phyloP scores from a whole-genome alignment of 331 rosid genomes.

The Saraca asoca region DNA sequence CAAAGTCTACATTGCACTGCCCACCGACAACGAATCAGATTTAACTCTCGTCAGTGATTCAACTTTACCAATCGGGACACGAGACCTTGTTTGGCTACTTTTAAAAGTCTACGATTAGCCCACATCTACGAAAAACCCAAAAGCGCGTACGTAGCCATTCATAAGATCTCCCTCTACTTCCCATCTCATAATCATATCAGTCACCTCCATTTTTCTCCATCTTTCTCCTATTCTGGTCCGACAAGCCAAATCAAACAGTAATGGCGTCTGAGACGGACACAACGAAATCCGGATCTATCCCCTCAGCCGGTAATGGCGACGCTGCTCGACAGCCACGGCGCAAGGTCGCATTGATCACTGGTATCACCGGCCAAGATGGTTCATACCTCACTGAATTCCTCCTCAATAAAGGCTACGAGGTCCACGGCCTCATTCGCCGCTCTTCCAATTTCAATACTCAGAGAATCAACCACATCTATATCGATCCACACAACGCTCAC shows the following conservation, averaged over 20 bases:
- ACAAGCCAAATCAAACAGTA: slow-evolving; percentile 12
- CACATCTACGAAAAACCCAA: no score
- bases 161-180: no score
- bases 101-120: no score
- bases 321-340: slow-evolving; percentile 20
- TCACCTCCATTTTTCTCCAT: not conserved
- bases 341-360: slow-evolving; percentile 82
- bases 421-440: slow-evolving; percentile 93
- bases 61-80: no score
- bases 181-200: no score
- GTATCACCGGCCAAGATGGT: slow-evolving; percentile 96
- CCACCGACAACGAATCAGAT: no score
- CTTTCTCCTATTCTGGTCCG: not conserved
- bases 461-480: slow-evolving; percentile 96
- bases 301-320: slow-evolving; percentile 47
- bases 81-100: no score
- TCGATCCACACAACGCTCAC: slow-evolving; percentile 95
- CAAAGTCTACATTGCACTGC: no score
- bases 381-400: slow-evolving; percentile 94
- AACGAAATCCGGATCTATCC: slow-evolving; percentile 40
- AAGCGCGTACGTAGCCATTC: no score
- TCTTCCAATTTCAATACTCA: slow-evolving; percentile 98
- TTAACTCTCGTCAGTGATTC: no score
- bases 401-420: slow-evolving; percentile 80
- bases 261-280: slow-evolving; percentile 53